phyloP scores from a whole-genome alignment of 108 stramenopile species.

The Parmales sp. region DNA sequence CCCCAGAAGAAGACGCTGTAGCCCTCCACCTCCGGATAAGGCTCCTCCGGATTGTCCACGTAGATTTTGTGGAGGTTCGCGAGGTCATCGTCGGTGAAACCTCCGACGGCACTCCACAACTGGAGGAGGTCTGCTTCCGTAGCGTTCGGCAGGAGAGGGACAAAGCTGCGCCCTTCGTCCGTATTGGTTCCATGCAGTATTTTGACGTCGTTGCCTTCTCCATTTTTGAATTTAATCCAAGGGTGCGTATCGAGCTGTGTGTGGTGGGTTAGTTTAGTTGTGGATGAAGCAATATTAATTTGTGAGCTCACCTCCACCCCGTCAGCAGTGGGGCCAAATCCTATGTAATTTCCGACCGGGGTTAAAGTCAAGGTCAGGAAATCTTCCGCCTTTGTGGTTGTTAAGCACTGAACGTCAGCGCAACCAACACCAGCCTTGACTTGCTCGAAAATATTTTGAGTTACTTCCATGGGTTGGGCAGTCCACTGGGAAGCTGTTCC shows the following conservation, averaged over 20 bases:
- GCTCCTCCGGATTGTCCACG: background rate
- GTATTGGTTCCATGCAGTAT: background rate
- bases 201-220: background rate
- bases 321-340: background rate
- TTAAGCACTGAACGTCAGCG: background rate
- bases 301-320: background rate
- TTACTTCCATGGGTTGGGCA: background rate
- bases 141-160: background rate
- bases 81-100: background rate
- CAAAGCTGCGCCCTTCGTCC: background rate
- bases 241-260: too few relatives aligned
- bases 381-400: background rate
- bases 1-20: background rate
- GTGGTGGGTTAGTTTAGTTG: too few relatives aligned
- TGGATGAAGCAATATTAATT: too few relatives aligned
- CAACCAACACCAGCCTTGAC: background rate
- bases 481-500: constrained; percentile 4
- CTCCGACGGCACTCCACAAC: background rate
- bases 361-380: background rate
- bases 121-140: background rate
- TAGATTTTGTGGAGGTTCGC: background rate
- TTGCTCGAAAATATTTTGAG: background rate
- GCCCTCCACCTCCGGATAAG: background rate
- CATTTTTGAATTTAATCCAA: background rate
- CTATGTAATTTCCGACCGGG: background rate